These are phyloP conservation scores for Pseudozyma thailandica DNA, from an alignment of 1,284 basidiomycete genomes.

Conservation along the genomic window DNA sequence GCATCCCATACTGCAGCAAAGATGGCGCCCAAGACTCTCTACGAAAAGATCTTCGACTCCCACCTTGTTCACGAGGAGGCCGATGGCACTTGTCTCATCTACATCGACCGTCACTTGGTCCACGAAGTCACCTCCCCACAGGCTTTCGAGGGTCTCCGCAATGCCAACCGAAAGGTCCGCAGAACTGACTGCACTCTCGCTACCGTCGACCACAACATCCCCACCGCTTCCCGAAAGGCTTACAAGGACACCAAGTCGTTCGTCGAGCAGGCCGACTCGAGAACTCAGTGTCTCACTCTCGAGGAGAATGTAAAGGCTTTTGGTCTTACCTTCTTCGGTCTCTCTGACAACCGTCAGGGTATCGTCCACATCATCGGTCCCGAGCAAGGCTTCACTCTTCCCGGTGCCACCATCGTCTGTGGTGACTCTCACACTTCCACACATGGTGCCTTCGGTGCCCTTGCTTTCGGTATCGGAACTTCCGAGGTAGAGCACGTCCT, in stretches of 20 bases:
- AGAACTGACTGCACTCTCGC: conserved; percentile 66
- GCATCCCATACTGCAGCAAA: conserved; percentile 18
- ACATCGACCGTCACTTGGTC: conserved; percentile 66
- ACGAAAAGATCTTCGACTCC: conserved; percentile 66
- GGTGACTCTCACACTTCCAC: conserved; percentile 68
- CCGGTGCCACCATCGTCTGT: conserved; percentile 65
- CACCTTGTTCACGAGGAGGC: conserved; percentile 62
- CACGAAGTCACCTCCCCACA: conserved; percentile 68
- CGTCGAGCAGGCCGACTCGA: conserved; percentile 63
- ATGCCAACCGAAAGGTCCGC: conserved; percentile 59
- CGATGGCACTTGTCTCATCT: conserved; percentile 63
- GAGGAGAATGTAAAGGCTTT: conserved; percentile 67
- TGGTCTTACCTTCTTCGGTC: conserved; percentile 66
- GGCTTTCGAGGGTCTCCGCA: conserved; percentile 65
- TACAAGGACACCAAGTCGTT: conserved; percentile 66
- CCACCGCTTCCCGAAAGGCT: conserved; percentile 61
- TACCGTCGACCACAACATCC: conserved; percentile 68
- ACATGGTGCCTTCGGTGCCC: conserved; percentile 66
- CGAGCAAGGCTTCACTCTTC: conserved; percentile 67
- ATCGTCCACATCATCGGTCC: conserved; percentile 67
- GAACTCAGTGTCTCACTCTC: conserved; percentile 65
- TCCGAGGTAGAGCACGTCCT: conserved; percentile 67
- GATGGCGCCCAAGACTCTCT: conserved; percentile 58
- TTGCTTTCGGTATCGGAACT: conserved; percentile 67
- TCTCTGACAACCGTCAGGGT: conserved; percentile 65